Percentiles rank a stretch among this genome's conserved stretches.
phyloP scores from a whole-genome alignment of 805 yeast species.

The Ogataea ramenticola region DNA sequence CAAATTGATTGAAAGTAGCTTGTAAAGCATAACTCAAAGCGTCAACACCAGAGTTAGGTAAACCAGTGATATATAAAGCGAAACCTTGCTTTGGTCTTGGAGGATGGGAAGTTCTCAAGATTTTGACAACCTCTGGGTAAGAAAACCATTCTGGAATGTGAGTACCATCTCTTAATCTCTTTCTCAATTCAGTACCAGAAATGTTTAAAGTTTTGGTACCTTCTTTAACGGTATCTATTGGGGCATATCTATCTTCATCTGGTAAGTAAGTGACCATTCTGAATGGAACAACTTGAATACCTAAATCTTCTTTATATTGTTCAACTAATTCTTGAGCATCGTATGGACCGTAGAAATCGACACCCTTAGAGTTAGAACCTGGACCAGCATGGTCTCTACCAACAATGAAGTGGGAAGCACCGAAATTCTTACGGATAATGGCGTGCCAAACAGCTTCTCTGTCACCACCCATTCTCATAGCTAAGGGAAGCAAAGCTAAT shows the following conservation, averaged over 20 bases:
- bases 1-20: slow-evolving; percentile 83
- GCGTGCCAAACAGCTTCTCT: slow-evolving; percentile 99
- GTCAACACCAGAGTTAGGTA: slow-evolving; percentile 51
- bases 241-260: slow-evolving; percentile 91
- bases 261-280: slow-evolving; percentile 96
- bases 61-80: slow-evolving; percentile 59
- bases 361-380: slow-evolving; percentile 80
- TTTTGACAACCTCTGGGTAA: slow-evolving; percentile 90
- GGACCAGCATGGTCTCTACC: slow-evolving; percentile 99
- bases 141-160: slow-evolving; percentile 96
- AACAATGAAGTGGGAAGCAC: slow-evolving; percentile 94
- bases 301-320: slow-evolving; percentile 66
- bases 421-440: slow-evolving; percentile 90
- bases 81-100: slow-evolving; percentile 89
- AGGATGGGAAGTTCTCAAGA: slow-evolving; percentile 86
- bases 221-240: slow-evolving; percentile 83
- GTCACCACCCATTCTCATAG: slow-evolving; percentile 99
- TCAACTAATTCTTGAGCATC: slow-evolving; percentile 91
- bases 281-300: slow-evolving; percentile 89
- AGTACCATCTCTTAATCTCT: slow-evolving; percentile 76
- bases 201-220: slow-evolving; percentile 73
- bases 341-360: slow-evolving; percentile 93
- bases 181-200: slow-evolving; percentile 92
- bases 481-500: slow-evolving; percentile 81
- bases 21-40: slow-evolving; percentile 78